Conservation (phyloP, 331 rosid genomes). For the Ulmus americana region DNA sequence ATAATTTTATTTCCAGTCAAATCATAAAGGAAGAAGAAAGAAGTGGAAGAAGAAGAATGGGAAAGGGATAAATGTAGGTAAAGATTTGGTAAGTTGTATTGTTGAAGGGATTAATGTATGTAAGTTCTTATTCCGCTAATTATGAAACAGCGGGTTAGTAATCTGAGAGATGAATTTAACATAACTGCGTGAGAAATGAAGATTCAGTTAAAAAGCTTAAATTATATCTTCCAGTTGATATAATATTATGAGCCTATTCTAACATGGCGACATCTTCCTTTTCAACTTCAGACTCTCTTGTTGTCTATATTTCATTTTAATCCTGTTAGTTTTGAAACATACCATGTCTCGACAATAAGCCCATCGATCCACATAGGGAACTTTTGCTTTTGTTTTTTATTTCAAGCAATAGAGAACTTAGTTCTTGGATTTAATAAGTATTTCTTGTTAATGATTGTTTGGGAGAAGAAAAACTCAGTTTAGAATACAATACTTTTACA, state of each 20-base stretch:
- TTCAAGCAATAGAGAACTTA: background rate
- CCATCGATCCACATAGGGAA: background rate
- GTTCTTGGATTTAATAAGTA: background rate
- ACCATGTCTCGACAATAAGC: background rate
- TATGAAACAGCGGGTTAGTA: background rate
- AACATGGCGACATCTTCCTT: background rate
- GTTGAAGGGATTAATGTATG: background rate
- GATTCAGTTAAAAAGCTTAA: background rate
- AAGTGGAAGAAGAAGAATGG: constrained; percentile 27
- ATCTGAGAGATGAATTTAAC: background rate
- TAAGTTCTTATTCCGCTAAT: constrained; percentile 2
- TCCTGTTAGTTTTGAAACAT: background rate
- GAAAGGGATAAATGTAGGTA: constrained; percentile 28
- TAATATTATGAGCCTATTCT: background rate
- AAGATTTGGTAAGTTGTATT: constrained; percentile 12
- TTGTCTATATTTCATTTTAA: background rate
- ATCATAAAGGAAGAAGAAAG: constrained; percentile 27
- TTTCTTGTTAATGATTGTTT: background rate
- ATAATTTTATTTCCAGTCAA: constrained; percentile 25
- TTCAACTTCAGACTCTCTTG: background rate
- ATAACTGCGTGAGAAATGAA: background rate
- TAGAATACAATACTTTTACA: background rate
- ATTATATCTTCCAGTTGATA: background rate
- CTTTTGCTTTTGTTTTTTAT: no score
- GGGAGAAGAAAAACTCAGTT: background rate